Conservation (phyloP, 1,139 yeast genomes). For the Pneumocystis jirovecii region DNA sequence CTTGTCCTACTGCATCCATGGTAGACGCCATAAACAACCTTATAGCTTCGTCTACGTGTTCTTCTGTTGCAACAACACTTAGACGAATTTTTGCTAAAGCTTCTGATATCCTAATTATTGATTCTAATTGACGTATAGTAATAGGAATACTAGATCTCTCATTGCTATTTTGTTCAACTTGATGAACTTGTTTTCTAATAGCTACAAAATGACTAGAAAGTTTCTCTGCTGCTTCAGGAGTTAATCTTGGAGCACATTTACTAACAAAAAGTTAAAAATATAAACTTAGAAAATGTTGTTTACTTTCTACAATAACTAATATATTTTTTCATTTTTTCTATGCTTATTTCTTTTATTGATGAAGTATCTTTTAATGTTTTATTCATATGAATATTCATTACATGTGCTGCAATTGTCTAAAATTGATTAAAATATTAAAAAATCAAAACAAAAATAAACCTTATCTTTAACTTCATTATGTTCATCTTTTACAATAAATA, state of each 20-base stretch:
- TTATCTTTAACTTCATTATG: constrained; percentile 71
- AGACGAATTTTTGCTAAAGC: constrained; percentile 77
- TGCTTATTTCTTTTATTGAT: constrained; percentile 64
- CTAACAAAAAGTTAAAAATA: background rate
- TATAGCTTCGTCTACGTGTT: constrained; percentile 91
- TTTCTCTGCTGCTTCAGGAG: constrained; percentile 80
- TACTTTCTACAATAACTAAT: constrained; percentile 68
- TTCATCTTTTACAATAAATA: constrained; percentile 89
- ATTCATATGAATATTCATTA: constrained; percentile 87
- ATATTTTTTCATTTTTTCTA: constrained; percentile 81
- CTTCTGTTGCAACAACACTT: constrained; percentile 69
- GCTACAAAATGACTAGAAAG: constrained; percentile 89
- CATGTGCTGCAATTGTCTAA: constrained; percentile 81
- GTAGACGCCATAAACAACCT: constrained; percentile 91
- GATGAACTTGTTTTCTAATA: constrained; percentile 70
- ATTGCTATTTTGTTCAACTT: constrained; percentile 64
- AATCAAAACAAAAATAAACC: background rate
- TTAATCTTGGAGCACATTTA: constrained; percentile 82
- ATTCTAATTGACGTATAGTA: constrained; percentile 94
- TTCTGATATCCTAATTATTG: constrained; percentile 90
- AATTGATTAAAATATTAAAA: background rate
- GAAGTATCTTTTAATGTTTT: constrained; percentile 37
- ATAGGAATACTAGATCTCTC: constrained; percentile 94
- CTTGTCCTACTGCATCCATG: constrained; percentile 92
- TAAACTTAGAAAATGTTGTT: background rate